A percentile compares a stretch with the other conserved stretches of the same genome.
Evolutionary conservation across 345 rosid genomes (phyloP).

Genomic region (Citrus reticulata): DNA sequence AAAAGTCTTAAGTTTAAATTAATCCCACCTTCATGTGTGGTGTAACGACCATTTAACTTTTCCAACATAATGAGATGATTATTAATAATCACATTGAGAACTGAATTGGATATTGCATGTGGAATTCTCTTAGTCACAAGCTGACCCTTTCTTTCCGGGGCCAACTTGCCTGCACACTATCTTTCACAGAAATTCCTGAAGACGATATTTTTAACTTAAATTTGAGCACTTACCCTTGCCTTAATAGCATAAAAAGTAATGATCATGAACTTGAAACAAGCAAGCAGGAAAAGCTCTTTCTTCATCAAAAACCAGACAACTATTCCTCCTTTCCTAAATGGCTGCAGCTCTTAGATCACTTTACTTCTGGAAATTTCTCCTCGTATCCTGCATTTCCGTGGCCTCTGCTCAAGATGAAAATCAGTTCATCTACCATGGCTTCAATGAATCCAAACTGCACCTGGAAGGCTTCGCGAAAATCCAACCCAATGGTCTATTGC

Average conservation of each 20-base stretch:
- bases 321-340: constrained; percentile 12
- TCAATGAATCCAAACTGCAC: not conserved
- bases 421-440: constrained; percentile 13
- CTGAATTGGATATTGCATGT: not conserved
- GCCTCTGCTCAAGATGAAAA: not conserved
- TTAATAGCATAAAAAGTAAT: not conserved
- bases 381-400: not conserved
- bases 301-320: not conserved
- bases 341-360: constrained; percentile 27
- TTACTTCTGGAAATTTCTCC: constrained; percentile 9
- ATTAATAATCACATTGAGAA: not conserved
- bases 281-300: not conserved
- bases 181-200: not conserved
- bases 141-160: not conserved
- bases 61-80: not conserved
- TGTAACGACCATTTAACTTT: not conserved
- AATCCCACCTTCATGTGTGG: not conserved
- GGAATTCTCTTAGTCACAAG: not conserved
- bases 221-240: too few species aligned
- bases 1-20: not conserved
- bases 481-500: constrained; percentile 46
- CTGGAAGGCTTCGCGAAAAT: constrained; percentile 14
- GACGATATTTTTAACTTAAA: not conserved
- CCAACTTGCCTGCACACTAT: not conserved
- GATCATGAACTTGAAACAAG: not conserved